Evolutionary conservation across 2,329 filamentous ascomycete genomes (phyloP), one percentile per base, ranked within the genome.

Genomic region (Colletotrichum siamense): DNA sequence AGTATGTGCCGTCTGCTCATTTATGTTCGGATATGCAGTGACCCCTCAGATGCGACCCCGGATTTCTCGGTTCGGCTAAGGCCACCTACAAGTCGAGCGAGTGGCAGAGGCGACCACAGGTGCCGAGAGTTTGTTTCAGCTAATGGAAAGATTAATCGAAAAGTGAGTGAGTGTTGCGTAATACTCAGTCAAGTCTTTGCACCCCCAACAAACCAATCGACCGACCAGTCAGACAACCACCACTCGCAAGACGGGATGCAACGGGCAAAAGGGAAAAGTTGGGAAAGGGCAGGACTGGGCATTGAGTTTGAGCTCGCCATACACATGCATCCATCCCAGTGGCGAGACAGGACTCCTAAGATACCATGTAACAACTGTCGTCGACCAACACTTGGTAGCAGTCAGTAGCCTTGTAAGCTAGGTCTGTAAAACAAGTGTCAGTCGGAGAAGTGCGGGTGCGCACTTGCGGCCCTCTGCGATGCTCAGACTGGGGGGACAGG

Each of bases 41-140:
- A 64, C 62, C 62, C 62, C 62, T 64, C 62, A 64, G 16, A 64
- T 34, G 62, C 36, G 62, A 64, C 22, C 32, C 57, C 16, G n/a
- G 32, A 26, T 12, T 64, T 55, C 36, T 69, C 28, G 34, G 28
- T 52, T 32, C 34, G 8, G 28, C 64, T 24, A 52, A 52, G 59
- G 15, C 59, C 28, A 30, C 64, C 59, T 34, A 69, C 18, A 59
- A 32, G 59, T 28, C n/a, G 34, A 73, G 57, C 44, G 18, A 44
- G 39, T 44, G 18, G 39, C 66, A 59, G 32, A 39, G 24, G 24
- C 39, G 22, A 24, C 5, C 39, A n/a, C 30, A 28, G 55, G 16
- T 59, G 62, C 68, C 30, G 59, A 74, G 61, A 62, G 65, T 69
- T 74, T 65, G 74, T 73, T 74, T 76, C 73, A 73, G 65, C 64